Percentiles rank a stretch among this genome's conserved stretches.
Conservation (phyloP, 2,329 filamentous ascomycete species). For the Corniculantispora saksenae region DNA sequence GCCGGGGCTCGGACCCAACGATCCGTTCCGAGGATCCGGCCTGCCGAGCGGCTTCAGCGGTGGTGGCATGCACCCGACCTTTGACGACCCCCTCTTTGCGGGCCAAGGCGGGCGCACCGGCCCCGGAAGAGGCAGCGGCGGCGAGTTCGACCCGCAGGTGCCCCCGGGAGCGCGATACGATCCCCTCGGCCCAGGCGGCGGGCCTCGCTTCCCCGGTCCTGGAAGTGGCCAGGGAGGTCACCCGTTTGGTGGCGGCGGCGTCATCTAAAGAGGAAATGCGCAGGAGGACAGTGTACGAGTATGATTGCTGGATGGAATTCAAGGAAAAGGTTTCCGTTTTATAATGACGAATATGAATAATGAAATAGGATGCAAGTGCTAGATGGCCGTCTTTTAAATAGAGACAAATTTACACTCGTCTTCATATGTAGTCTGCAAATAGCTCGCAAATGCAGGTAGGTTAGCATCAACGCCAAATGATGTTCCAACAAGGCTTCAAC, state of each 20-base stretch:
- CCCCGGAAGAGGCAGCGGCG: slow-evolving; percentile 41
- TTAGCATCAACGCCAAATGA: not conserved
- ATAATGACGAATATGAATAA: not conserved
- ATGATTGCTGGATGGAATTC: not conserved
- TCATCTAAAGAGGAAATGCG: slow-evolving; percentile 32
- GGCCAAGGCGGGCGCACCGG: slow-evolving; percentile 50
- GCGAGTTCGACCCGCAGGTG: slow-evolving; percentile 61
- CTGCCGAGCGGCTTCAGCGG: slow-evolving; percentile 45
- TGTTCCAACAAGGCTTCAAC: not conserved
- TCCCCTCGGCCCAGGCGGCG: slow-evolving; percentile 71
- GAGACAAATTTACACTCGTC: not conserved
- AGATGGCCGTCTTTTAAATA: not conserved
- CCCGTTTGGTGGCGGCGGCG: slow-evolving; percentile 32
- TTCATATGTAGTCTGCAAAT: not conserved
- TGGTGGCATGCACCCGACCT: slow-evolving; percentile 93
- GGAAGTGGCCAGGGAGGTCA: slow-evolving; percentile 39
- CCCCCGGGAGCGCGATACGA: slow-evolving; percentile 93
- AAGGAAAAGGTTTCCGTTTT: not conserved
- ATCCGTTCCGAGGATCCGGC: slow-evolving; percentile 72
- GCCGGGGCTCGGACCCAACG: slow-evolving; percentile 78
- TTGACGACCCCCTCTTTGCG: slow-evolving; percentile 84
- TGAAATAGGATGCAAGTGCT: not conserved
- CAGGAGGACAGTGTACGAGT: not conserved
- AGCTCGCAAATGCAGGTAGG: not conserved
- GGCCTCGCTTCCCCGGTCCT: slow-evolving; percentile 48